Evolutionary conservation across 2,329 filamentous ascomycete species (phyloP), one percentile per base, ranked within the genome.

Genomic region (Scedosporium apiospermum): DNA sequence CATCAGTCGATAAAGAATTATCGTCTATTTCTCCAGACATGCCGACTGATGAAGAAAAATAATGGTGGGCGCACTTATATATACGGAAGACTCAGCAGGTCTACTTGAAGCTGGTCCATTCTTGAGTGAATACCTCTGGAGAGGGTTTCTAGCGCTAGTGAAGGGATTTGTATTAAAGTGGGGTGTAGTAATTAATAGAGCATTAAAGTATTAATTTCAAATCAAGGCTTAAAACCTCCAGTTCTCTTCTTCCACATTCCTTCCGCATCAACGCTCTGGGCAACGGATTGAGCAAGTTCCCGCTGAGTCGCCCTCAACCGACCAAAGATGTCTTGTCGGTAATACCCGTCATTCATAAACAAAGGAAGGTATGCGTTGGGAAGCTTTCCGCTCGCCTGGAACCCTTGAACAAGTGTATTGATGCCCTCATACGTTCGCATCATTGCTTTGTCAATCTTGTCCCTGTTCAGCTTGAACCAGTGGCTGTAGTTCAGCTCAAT

Each of bases 401-500:
- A 73, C 14, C 67, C 66, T 60, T 68, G 51, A 3, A 74, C 71
- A n/a, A 70, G 64, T 23, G 67, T 63, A 44, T 66, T 62, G 57
- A 76, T 67, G 1, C 75, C 75, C 10, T 63, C 63, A 57, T 76
- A 77, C 16, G 73, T 73, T 26, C 70, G 67, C 62, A 69, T 68
- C 74, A 76, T 76, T 10, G 71, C 70, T 14, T 59, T 51, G 60
- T 76, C 74, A 57, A 77, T 69, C 27, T 63, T 62, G 21, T 61
- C 61, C 60, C 71, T 71, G 61, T 76, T 71, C 0, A 59, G 26
- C 55, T 68, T 67, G 30, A 64, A 64, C 26, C 68, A 55, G 66
- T 75, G 78, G 64, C 72, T 75, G 66, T 77, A 78, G 67, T 78
- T 76, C 41, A 78, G 66, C 71, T 79, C 76, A 27, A 80, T 64